Evolutionary conservation across 1,139 yeast species (phyloP).

Genomic region (Blastobotrys indianensis): DNA sequence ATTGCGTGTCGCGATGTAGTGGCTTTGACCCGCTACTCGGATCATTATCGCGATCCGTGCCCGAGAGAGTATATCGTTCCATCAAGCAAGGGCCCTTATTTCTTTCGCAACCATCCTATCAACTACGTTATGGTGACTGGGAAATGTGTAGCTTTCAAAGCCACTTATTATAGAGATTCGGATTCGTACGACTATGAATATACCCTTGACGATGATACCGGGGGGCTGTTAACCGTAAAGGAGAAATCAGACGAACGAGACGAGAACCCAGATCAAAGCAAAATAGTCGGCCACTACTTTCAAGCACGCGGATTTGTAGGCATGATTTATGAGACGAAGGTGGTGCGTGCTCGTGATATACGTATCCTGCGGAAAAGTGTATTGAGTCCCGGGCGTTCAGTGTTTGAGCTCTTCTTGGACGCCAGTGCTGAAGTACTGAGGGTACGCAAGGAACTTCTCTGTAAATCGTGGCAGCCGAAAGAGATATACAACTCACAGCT

Average conservation of each 20-base stretch:
- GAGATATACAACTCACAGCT: background rate
- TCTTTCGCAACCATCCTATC: conserved; percentile 27
- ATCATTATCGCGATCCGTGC: conserved; percentile 2
- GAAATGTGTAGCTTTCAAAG: conserved; percentile 17
- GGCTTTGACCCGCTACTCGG: conserved; percentile 1
- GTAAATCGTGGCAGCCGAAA: conserved; percentile 5
- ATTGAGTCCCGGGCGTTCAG: background rate
- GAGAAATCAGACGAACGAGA: background rate
- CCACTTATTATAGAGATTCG: conserved; percentile 2
- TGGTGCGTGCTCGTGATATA: conserved; percentile 6
- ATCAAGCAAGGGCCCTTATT: conserved; percentile 12
- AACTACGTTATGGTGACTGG: conserved; percentile 25
- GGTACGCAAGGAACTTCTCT: conserved; percentile 3
- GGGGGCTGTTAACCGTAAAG: conserved; percentile 5
- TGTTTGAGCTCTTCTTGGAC: conserved; percentile 7
- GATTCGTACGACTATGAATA: conserved; percentile 8
- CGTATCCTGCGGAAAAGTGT: background rate
- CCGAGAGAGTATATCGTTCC: background rate
- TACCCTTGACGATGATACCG: conserved; percentile 18
- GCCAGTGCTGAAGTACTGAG: conserved; percentile 9
- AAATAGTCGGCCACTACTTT: background rate
- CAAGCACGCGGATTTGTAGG: conserved; percentile 11
- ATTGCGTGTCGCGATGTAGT: conserved; percentile 10
- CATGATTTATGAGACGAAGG: background rate
- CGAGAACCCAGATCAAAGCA: background rate